Conservation (phyloP, 805 yeast species). For the Cyberlindnera petersonii region DNA sequence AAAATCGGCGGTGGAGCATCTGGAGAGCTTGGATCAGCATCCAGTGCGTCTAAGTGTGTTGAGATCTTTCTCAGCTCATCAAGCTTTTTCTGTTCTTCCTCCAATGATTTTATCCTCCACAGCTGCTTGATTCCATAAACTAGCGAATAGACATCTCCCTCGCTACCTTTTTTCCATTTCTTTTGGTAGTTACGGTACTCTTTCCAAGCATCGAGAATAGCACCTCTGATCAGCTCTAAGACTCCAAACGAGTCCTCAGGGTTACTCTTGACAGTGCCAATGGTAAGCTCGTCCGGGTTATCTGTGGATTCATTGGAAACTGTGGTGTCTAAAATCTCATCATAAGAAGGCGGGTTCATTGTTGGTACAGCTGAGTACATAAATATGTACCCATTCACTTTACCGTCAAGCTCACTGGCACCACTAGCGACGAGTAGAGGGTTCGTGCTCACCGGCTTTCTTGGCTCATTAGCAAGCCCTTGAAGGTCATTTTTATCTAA, state of each 20-base stretch:
- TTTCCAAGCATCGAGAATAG: constrained; percentile 70
- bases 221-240: constrained; percentile 45
- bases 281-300: constrained; percentile 11
- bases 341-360: constrained; percentile 55
- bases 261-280: constrained; percentile 15
- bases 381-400: constrained; percentile 68
- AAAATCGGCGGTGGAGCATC: constrained; percentile 60
- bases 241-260: constrained; percentile 22
- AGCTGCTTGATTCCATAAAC: constrained; percentile 53
- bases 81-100: constrained; percentile 30
- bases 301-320: constrained; percentile 6
- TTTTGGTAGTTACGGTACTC: constrained; percentile 54
- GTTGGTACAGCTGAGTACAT: constrained; percentile 70
- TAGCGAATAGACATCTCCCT: constrained; percentile 61
- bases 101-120: constrained; percentile 42
- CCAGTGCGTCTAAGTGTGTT: constrained; percentile 30
- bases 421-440: constrained; percentile 75
- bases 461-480: constrained; percentile 60
- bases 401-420: constrained; percentile 71
- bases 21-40: constrained; percentile 35
- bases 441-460: constrained; percentile 58
- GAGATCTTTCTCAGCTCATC: constrained; percentile 30
- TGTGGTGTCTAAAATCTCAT: constrained; percentile 22
- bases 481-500: constrained; percentile 54
- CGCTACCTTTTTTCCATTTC: constrained; percentile 61